Conservation (phyloP, 2,329 filamentous ascomycete species). For the Mycosphaerella sp. region DNA sequence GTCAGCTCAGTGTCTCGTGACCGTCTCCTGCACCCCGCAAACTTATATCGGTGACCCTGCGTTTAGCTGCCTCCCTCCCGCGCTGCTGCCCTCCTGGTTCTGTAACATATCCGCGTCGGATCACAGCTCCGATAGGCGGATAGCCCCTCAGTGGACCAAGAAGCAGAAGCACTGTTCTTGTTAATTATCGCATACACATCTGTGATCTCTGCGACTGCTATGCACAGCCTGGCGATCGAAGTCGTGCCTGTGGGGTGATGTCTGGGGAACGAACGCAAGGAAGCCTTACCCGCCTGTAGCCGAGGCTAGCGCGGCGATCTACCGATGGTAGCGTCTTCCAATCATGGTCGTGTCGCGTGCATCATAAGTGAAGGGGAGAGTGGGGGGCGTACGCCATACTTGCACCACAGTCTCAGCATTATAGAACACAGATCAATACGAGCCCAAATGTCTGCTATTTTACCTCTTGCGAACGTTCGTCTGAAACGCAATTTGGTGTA, state of each 20-base stretch:
- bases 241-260: background rate
- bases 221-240: no score
- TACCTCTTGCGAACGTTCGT: no score
- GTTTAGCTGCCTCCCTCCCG: background rate
- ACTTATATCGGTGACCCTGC: background rate
- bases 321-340: background rate
- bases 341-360: background rate
- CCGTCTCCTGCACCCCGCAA: background rate
- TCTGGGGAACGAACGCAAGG: background rate
- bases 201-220: no score
- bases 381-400: no score
- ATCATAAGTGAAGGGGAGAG: background rate
- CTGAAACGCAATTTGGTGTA: no score
- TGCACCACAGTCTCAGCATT: no score
- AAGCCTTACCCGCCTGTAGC: background rate
- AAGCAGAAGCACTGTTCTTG: no score
- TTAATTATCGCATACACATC: no score
- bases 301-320: background rate
- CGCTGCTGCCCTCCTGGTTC: background rate
- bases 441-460: no score
- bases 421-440: no score
- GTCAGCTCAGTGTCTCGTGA: background rate
- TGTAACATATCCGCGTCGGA: background rate
- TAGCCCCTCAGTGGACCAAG: background rate
- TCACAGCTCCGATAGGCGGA: background rate